Evolutionary conservation across 495 filamentous ascomycete genomes (phyloP).

Genomic region (Cladorrhinum samala): DNA sequence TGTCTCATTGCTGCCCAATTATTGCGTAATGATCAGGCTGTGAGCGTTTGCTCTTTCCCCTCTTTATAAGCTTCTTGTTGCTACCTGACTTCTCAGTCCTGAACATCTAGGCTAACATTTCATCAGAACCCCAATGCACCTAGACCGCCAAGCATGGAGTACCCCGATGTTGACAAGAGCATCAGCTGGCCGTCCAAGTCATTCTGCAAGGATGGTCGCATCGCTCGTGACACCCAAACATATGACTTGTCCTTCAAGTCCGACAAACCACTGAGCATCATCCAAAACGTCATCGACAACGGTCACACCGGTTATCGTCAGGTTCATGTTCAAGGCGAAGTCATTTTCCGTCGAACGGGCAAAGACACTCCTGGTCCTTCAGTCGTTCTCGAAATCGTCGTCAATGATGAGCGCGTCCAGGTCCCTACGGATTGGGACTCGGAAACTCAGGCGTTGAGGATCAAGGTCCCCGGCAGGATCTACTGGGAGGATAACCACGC

Average conservation of each 20-base stretch:
- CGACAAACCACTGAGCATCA: conserved; percentile 25
- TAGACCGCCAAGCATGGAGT: conserved; percentile 13
- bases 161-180: conserved; percentile 19
- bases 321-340: conserved; percentile 32
- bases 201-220: conserved; percentile 24
- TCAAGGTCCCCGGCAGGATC: conserved; percentile 29
- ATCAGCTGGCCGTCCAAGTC: conserved; percentile 9
- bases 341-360: conserved; percentile 32
- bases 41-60: no score
- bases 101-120: not conserved
- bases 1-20: no score
- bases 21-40: no score
- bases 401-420: conserved; percentile 32
- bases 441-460: conserved; percentile 21
- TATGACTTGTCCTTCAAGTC: conserved; percentile 26
- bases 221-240: conserved; percentile 25
- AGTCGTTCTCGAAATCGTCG: conserved; percentile 31
- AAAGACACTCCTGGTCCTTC: conserved; percentile 19
- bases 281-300: conserved; percentile 15
- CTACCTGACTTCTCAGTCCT: not conserved
- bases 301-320: conserved; percentile 9
- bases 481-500: conserved; percentile 14
- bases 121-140: conserved; percentile 1
- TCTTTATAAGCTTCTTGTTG: no score
- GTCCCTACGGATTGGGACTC: conserved; percentile 26